Evolutionary conservation across 2,329 filamentous ascomycete species (phyloP).

Genomic region (Sarocladium oryzae): DNA sequence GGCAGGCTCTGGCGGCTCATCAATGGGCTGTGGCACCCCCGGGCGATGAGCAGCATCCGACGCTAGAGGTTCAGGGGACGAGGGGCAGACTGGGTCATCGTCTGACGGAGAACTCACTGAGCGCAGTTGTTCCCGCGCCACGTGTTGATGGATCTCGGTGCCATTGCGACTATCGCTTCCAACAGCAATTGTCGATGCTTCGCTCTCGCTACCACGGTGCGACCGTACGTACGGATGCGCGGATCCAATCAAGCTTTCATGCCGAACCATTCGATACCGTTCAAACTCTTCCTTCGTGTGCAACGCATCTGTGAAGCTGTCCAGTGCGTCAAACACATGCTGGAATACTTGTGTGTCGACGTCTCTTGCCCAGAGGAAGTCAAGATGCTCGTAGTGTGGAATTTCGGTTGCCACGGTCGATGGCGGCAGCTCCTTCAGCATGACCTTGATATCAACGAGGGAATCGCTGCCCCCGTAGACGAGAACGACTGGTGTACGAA

Average conservation of each 20-base stretch:
- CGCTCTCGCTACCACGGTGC: constrained; percentile 29
- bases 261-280: constrained; percentile 46
- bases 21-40: neutral
- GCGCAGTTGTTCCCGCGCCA: constrained; percentile 4
- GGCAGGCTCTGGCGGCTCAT: neutral
- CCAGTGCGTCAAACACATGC: constrained; percentile 83
- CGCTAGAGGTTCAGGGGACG: neutral
- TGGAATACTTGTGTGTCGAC: constrained; percentile 80
- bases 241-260: constrained; percentile 41
- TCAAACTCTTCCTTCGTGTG: constrained; percentile 56
- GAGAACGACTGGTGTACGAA: constrained; percentile 89
- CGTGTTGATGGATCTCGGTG: constrained; percentile 1
- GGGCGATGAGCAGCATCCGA: neutral
- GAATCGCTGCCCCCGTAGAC: constrained; percentile 93
- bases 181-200: constrained; percentile 25
- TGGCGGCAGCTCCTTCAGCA: constrained; percentile 79
- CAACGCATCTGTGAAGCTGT: constrained; percentile 57
- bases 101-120: neutral
- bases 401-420: constrained; percentile 84
- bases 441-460: constrained; percentile 85
- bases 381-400: constrained; percentile 90
- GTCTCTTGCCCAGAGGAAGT: constrained; percentile 90
- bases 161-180: constrained; percentile 20
- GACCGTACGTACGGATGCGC: constrained; percentile 19
- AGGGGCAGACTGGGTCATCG: neutral